A percentile compares a stretch with the other conserved stretches of the same genome.
These are phyloP conservation scores for Tolypocladium endophyticum DNA, from an alignment of 2,329 filamentous ascomycete genomes.

Conservation along the genomic window DNA sequence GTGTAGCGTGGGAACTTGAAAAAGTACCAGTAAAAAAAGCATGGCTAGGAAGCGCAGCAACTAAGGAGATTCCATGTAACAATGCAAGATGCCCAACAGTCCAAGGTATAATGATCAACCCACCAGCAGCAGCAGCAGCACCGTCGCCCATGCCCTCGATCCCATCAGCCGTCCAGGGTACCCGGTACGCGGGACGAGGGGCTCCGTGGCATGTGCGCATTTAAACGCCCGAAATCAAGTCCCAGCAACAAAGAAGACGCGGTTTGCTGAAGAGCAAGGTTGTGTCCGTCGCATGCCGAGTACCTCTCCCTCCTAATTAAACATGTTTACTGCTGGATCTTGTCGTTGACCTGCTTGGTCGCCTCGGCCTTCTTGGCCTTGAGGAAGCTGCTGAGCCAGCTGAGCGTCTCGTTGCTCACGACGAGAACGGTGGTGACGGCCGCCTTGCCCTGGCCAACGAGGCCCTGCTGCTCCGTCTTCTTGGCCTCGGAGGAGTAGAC, in stretches of 20 bases:
- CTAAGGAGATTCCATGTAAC: background rate
- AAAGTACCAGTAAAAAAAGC: background rate
- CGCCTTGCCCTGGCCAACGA: constrained; percentile 61
- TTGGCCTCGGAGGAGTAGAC: constrained; percentile 50
- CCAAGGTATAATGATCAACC: constrained; percentile 1
- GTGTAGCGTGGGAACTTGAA: background rate
- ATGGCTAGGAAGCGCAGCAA: background rate
- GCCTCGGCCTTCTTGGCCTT: constrained; percentile 51
- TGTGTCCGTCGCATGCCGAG: background rate
- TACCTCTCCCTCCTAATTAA: background rate
- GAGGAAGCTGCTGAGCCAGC: constrained; percentile 49
- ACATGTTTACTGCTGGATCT: constrained; percentile 27
- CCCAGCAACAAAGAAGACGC: background rate
- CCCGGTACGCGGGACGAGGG: background rate
- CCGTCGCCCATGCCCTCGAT: background rate
- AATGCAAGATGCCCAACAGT: background rate
- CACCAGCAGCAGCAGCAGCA: background rate
- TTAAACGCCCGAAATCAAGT: background rate
- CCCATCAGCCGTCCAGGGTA: background rate
- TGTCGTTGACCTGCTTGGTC: constrained; percentile 44
- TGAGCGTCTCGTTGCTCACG: constrained; percentile 53
- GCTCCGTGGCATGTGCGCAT: background rate
- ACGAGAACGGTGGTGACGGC: constrained; percentile 56
- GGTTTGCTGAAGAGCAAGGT: background rate
- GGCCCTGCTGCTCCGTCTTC: constrained; percentile 52